Evolutionary conservation across 345 rosid species (phyloP), one percentile per base, ranked within the genome.

Genomic region (Corymbia maculata): DNA sequence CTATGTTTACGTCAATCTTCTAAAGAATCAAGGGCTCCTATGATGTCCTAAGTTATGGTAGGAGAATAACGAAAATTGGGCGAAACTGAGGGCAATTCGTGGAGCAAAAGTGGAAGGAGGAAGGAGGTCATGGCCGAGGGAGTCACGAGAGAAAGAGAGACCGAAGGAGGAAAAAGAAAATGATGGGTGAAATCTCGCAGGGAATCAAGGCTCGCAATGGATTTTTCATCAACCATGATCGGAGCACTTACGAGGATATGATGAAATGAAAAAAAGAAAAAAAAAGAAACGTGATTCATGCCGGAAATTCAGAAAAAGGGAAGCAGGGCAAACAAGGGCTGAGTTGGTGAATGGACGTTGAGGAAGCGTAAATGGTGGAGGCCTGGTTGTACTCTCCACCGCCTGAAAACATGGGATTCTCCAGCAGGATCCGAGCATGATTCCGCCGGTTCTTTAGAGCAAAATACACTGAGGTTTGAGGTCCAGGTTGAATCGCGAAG

Each of bases 41-140:
- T 61, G 30, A 26, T 26, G 16, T 28, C 26, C 68, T 26, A 26
- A 61, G 15, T 61, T 28, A n/a, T 26, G 32, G 68, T 28, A 59
- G 11, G 32, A 61, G 8, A 50, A 50, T 61, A 26, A 0, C 11
- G 0, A 28, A 24, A 61, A 12, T 61, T 2, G 4, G 26, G 26
- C 5, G 32, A 28, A 28, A 61, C 0, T 0, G 0, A 61, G 32
- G 32, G 16, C 26, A 28, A 13, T 26, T 61, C 3, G 68, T 0
- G 0, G 9, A 10, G 66, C 66, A 59, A 59, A 59, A 59, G 66
- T 59, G 66, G 66, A 10, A 59, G 10, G 66, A 24, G 22, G 66
- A 28, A 59, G 14, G n/a, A 24, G 30, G 7, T 59, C 9, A 14
- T 59, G 11, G 66, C n/a, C 12, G 66, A 59, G 14, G 30, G 30